Conservation (phyloP, 768 basidiomycete species). For the Tricholoma hemisulphureum region DNA sequence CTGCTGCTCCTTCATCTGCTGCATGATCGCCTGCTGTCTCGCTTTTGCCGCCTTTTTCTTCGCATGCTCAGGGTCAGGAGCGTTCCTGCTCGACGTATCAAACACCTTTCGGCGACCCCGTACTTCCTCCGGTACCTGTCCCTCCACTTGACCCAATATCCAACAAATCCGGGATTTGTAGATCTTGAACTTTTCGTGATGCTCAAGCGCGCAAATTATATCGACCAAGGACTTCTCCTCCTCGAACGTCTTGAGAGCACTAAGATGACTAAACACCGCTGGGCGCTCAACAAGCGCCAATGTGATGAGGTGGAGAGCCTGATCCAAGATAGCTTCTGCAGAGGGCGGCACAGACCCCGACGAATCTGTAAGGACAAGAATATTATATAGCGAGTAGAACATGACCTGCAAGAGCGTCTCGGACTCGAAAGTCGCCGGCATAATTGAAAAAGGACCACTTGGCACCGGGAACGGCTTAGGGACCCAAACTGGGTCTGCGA, state of each 20-base stretch:
- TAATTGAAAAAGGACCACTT: slow-evolving; percentile 63
- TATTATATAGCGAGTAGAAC: slow-evolving; percentile 78
- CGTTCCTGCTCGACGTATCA: slow-evolving; percentile 31
- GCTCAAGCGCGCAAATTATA: slow-evolving; percentile 73
- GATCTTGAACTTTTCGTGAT: slow-evolving; percentile 69
- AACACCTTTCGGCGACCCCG: slow-evolving; percentile 44
- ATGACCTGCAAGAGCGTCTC: slow-evolving; percentile 76
- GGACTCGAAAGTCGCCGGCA: slow-evolving; percentile 66
- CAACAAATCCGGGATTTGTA: slow-evolving; percentile 73
- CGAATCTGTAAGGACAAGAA: slow-evolving; percentile 62
- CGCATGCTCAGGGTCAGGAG: slow-evolving; percentile 58
- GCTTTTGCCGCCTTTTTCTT: slow-evolving; percentile 86
- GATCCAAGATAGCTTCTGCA: slow-evolving; percentile 88
- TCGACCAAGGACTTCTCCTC: slow-evolving; percentile 64
- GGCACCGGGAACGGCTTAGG: slow-evolving; percentile 68
- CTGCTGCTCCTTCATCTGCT: slow-evolving; percentile 92
- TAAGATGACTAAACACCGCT: slow-evolving; percentile 57
- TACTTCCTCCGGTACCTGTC: slow-evolving; percentile 58
- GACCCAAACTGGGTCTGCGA: slow-evolving; percentile 67
- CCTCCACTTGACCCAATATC: slow-evolving; percentile 64
- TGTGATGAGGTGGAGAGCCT: slow-evolving; percentile 83
- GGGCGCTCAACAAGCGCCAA: slow-evolving; percentile 75
- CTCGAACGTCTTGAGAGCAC: slow-evolving; percentile 54
- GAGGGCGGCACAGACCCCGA: slow-evolving; percentile 65
- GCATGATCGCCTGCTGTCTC: slow-evolving; percentile 92